Percentiles rank a stretch among this genome's conserved stretches.
Conservation (phyloP, 768 basidiomycete species). For the Boletus subparvulus region DNA sequence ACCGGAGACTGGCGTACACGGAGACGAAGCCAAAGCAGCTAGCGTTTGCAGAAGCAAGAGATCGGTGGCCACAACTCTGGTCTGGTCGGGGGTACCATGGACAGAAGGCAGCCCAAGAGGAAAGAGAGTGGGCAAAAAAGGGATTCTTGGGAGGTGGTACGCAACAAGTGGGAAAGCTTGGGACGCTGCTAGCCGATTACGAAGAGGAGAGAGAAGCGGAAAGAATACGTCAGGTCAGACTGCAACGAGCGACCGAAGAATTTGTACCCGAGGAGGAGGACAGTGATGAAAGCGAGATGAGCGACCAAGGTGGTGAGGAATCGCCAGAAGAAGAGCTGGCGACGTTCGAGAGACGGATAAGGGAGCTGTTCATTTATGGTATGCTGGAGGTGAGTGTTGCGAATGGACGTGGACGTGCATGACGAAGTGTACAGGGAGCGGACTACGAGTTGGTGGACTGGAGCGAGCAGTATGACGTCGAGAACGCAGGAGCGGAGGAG, state of each 20-base stretch:
- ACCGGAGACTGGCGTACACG: conserved; percentile 66
- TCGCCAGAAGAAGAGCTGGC: conserved; percentile 49
- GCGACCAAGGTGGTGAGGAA: conserved; percentile 34
- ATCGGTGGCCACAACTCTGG: conserved; percentile 70
- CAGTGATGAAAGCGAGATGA: conserved; percentile 51
- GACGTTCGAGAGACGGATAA: conserved; percentile 59
- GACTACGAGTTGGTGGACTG: conserved; percentile 75
- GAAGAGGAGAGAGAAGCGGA: conserved; percentile 79
- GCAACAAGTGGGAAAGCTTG: conserved; percentile 70
- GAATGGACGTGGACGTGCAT: neutral
- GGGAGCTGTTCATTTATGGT: conserved; percentile 74
- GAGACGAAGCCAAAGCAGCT: conserved; percentile 56
- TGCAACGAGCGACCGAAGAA: conserved; percentile 38
- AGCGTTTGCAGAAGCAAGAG: conserved; percentile 49
- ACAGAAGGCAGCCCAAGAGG: conserved; percentile 57
- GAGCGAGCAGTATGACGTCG: conserved; percentile 65
- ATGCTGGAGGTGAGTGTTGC: conserved; percentile 57
- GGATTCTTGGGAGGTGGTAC: conserved; percentile 56
- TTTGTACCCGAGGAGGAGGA: conserved; percentile 64
- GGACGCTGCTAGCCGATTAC: conserved; percentile 61
- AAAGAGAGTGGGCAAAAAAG: conserved; percentile 64
- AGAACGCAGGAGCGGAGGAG: conserved; percentile 64
- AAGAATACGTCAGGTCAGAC: conserved; percentile 48
- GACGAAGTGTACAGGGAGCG: conserved; percentile 45
- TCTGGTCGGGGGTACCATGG: conserved; percentile 51